Percentiles rank a stretch among this genome's conserved stretches.
Conservation (phyloP, 2,329 filamentous ascomycete species). For the Cladosporium phlei region DNA sequence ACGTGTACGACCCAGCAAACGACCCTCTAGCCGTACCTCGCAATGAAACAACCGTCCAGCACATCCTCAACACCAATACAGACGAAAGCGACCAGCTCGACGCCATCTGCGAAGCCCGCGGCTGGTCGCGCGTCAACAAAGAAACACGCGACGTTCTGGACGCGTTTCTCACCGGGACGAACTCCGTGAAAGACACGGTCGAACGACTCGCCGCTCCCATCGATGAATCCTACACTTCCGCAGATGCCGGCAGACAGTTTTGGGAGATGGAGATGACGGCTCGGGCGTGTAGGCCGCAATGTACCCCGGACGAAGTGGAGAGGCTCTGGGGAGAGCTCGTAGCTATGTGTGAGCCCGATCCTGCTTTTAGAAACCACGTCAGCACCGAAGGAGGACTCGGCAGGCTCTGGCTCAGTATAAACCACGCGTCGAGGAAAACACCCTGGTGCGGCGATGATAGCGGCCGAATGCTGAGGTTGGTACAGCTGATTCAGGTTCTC, state of each 20-base stretch:
- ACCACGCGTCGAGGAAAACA: neutral
- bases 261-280: constrained; percentile 8
- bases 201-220: constrained; percentile 24
- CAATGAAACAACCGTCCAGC: neutral
- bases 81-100: constrained; percentile 27
- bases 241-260: constrained; percentile 7
- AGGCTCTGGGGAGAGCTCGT: constrained; percentile 11
- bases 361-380: constrained; percentile 16
- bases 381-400: neutral
- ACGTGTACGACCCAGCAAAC: neutral
- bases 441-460: neutral
- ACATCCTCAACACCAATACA: constrained; percentile 20
- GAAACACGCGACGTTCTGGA: neutral
- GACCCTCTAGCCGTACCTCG: constrained; percentile 18
- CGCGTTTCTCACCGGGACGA: neutral
- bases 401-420: neutral
- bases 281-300: neutral
- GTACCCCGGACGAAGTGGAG: neutral
- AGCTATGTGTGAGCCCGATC: constrained; percentile 24
- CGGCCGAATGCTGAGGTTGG: neutral
- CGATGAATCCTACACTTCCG: constrained; percentile 22
- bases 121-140: constrained; percentile 29
- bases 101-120: constrained; percentile 27
- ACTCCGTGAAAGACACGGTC: neutral
- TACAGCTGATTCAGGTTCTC: neutral